phyloP scores from a whole-genome alignment of 1,284 basidiomycete species.

The Taiwanofungus camphoratus region DNA sequence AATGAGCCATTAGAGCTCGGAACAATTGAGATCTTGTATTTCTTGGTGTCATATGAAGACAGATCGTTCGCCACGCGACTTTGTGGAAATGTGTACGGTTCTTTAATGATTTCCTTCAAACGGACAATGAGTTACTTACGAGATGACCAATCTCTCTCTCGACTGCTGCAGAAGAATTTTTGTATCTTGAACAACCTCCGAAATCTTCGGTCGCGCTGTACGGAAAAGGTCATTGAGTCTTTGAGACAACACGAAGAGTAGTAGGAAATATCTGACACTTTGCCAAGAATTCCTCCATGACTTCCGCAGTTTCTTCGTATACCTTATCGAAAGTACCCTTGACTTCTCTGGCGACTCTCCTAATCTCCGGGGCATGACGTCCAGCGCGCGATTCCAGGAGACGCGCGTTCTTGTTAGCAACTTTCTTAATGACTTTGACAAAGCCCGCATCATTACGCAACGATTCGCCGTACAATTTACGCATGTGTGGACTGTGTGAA shows the following conservation, averaged over 20 bases:
- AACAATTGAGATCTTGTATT: conserved; percentile 68
- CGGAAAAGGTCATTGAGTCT: conserved; percentile 1
- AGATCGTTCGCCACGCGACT: conserved; percentile 83
- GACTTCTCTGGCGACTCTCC: conserved; percentile 82
- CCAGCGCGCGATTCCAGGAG: conserved; percentile 64
- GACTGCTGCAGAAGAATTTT: conserved; percentile 89
- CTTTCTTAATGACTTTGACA: conserved; percentile 92
- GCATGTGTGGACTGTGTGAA: conserved; percentile 85
- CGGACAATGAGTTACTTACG: conserved; percentile 43
- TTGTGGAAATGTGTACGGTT: background rate
- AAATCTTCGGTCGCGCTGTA: conserved; percentile 54
- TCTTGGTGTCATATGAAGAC: conserved; percentile 70
- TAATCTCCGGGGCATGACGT: conserved; percentile 69
- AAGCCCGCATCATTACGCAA: conserved; percentile 94
- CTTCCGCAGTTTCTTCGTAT: conserved; percentile 86
- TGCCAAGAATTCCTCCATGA: conserved; percentile 87
- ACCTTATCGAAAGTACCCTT: conserved; percentile 93
- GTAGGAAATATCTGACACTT: conserved; percentile 57
- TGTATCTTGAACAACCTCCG: conserved; percentile 87
- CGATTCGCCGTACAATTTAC: conserved; percentile 88
- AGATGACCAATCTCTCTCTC: conserved; percentile 83
- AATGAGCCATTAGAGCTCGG: conserved; percentile 45
- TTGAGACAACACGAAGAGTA: background rate
- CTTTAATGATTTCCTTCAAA: conserved; percentile 1
- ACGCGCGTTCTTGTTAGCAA: conserved; percentile 76